Percentiles rank a stretch among this genome's conserved stretches.
Conservation (phyloP, 2,329 filamentous ascomycete genomes). For the Incumbomyces lentus region DNA sequence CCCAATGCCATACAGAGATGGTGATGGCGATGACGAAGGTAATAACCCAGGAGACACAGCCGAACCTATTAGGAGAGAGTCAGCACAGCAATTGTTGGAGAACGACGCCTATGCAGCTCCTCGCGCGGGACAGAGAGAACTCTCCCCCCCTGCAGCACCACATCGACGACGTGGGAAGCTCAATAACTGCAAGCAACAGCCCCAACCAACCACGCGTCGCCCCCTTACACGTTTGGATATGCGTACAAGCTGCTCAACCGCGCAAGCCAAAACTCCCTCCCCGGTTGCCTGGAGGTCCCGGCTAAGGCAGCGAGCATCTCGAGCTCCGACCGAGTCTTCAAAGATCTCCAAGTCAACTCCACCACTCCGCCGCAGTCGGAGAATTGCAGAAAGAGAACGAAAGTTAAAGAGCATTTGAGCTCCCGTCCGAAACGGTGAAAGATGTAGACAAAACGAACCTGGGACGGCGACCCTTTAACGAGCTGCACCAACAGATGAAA, state of each 20-base stretch:
- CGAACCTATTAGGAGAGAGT: not conserved
- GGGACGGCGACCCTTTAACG: not conserved
- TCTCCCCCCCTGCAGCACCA: conserved; percentile 5
- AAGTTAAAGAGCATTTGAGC: not conserved
- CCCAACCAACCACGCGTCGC: conserved; percentile 5
- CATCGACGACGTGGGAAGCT: not conserved
- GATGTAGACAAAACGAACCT: not conserved
- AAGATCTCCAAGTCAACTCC: conserved; percentile 5
- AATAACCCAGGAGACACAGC: too few species aligned
- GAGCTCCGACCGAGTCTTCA: conserved; percentile 3
- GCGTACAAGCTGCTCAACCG: conserved; percentile 39
- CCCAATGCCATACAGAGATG: too few species aligned
- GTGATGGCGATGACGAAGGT: too few species aligned
- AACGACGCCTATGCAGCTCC: conserved; percentile 5
- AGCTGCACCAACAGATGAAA: too few species aligned
- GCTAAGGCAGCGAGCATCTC: not conserved
- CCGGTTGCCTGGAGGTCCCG: not conserved
- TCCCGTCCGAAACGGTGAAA: conserved; percentile 4
- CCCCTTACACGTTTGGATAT: not conserved
- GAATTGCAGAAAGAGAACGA: conserved; percentile 5
- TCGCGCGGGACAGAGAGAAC: conserved; percentile 3
- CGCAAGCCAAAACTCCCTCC: conserved; percentile 28
- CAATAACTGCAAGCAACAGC: conserved; percentile 2
- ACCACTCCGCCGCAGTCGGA: conserved; percentile 3
- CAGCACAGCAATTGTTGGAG: conserved; percentile 4